Evolutionary conservation across 1,284 basidiomycete genomes (phyloP).

Genomic region (Marasmius sp.): DNA sequence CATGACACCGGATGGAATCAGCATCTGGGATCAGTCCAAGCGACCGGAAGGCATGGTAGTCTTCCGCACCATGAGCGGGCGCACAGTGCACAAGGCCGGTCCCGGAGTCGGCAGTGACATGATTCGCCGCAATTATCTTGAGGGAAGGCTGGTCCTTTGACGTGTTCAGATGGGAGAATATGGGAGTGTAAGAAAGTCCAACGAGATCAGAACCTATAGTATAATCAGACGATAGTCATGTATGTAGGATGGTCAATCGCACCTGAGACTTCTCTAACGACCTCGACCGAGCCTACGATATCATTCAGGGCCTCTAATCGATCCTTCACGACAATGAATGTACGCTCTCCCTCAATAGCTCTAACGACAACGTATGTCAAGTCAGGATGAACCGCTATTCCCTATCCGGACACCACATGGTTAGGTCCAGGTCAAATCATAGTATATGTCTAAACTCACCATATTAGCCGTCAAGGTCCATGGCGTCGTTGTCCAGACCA

Average conservation of each 20-base stretch:
- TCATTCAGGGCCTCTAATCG: slow-evolving; percentile 54
- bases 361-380: slow-evolving; percentile 72
- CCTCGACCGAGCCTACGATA: slow-evolving; percentile 51
- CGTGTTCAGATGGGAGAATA: slow-evolving; percentile 49
- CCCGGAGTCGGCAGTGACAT: slow-evolving; percentile 89
- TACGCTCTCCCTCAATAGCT: slow-evolving; percentile 25
- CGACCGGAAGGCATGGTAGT: slow-evolving; percentile 75
- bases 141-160: slow-evolving; percentile 23
- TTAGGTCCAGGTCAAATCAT: too few species aligned
- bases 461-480: slow-evolving; percentile 98
- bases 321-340: slow-evolving; percentile 72
- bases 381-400: slow-evolving; percentile 79
- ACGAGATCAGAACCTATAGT: slow-evolving; percentile 61
- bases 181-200: slow-evolving; percentile 64
- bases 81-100: slow-evolving; percentile 97
- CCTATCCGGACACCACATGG: slow-evolving; percentile 45
- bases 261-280: slow-evolving; percentile 56
- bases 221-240: not conserved
- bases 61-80: slow-evolving; percentile 93
- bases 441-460: slow-evolving; percentile 46
- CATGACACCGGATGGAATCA: slow-evolving; percentile 66
- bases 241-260: not conserved
- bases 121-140: slow-evolving; percentile 52
- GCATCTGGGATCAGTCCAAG: slow-evolving; percentile 44
- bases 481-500: slow-evolving; percentile 99